A percentile compares a stretch with the other conserved stretches of the same genome.
Conservation (phyloP, 257 asterid species). For the Mitragyna speciosa region DNA sequence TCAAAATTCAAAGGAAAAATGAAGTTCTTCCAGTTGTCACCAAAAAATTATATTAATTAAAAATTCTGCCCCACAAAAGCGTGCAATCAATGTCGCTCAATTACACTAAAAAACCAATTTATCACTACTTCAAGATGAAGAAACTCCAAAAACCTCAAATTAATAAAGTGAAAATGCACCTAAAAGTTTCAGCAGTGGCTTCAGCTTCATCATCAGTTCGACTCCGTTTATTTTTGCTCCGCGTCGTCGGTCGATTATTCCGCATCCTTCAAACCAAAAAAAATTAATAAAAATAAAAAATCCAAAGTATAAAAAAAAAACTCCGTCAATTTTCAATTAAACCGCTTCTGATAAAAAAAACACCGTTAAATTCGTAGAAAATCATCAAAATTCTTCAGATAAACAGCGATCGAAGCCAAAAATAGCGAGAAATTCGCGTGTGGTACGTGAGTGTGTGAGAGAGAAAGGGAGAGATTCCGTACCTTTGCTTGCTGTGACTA, state of each 20-base stretch:
- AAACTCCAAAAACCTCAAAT: conserved; percentile 1
- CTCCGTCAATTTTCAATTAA: background rate
- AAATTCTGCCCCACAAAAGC: background rate
- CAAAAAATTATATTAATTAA: background rate
- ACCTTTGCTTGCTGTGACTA: conserved; percentile 22
- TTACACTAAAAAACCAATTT: background rate
- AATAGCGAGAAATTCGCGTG: background rate
- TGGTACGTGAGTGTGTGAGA: background rate
- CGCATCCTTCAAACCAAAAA: conserved; percentile 44
- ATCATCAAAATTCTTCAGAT: background rate
- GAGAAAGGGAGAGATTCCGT: conserved; percentile 5
- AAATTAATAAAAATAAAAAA: background rate
- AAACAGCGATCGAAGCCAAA: conserved; percentile 13
- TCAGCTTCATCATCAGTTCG: conserved; percentile 70
- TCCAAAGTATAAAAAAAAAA: background rate
- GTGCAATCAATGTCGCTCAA: background rate
- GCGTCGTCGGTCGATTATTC: conserved; percentile 76
- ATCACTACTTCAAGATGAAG: background rate
- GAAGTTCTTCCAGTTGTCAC: background rate
- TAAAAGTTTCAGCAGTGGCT: conserved; percentile 53
- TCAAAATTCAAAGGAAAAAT: too few relatives aligned
- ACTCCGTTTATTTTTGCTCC: conserved; percentile 83
- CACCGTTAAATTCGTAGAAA: conserved; percentile 9
- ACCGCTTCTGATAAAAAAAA: conserved; percentile 5
- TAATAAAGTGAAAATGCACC: conserved; percentile 35